These are phyloP conservation scores for Solanum corneliomulleri DNA, from an alignment of 257 asterid species.

Conservation along the genomic window DNA sequence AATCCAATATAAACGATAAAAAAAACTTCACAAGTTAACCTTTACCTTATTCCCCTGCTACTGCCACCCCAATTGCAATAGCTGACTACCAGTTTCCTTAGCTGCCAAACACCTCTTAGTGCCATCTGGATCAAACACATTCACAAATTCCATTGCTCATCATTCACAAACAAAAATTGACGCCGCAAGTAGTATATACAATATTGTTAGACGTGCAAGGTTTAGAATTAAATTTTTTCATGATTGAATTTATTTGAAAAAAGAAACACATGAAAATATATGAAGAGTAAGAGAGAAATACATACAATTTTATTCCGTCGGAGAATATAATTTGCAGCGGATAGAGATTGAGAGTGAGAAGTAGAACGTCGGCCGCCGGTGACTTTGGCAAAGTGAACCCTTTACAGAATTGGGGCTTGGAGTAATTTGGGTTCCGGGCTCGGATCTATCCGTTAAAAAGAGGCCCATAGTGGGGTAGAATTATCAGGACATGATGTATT, in stretches of 20 bases:
- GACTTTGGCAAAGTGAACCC: not conserved
- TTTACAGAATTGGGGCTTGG: not conserved
- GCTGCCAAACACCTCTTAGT: conserved; percentile 82
- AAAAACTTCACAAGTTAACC: not conserved
- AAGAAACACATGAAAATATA: not conserved
- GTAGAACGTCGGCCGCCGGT: not conserved
- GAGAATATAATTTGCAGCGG: not conserved
- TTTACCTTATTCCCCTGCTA: conserved; percentile 84
- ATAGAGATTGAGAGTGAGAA: not conserved
- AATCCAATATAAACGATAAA: not conserved
- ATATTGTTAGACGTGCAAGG: not conserved
- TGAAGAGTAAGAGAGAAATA: not conserved
- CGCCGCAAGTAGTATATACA: not conserved
- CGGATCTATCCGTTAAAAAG: not conserved
- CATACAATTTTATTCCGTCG: not conserved
- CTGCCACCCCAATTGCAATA: conserved; percentile 86
- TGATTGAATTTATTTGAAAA: not conserved
- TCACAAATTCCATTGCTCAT: not conserved
- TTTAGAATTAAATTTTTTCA: not conserved
- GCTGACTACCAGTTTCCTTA: conserved; percentile 63
- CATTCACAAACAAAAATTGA: not conserved
- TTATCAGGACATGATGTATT: no score
- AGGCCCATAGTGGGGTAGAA: not conserved
- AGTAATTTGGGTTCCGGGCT: not conserved
- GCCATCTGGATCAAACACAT: conserved; percentile 33